Evolutionary conservation across 768 basidiomycete genomes (phyloP), one percentile per base, ranked within the genome.

Genomic region (Suillus ampliporus): DNA sequence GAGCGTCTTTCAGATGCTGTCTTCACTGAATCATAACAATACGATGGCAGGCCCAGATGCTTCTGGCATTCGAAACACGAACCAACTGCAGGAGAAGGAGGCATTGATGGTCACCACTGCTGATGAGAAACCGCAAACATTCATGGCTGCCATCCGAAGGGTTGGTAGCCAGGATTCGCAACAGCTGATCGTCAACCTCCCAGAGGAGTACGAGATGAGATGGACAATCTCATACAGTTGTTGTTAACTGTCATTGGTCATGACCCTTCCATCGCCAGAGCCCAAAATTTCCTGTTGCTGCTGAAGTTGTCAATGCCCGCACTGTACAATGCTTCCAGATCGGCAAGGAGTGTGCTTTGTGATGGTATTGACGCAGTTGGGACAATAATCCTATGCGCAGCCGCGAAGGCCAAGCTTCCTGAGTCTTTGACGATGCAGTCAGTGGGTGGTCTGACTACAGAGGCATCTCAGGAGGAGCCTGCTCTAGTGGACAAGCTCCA

Each of bases 181-280:
- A 19, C 78, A 79, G 50, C 72, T 82, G 47, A 77, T 81, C 3
- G 71, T 84, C 44, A 77, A 82, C 31, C 75, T 87, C 53, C 86
- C 85, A 3, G 85, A 88, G 35, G 72, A 80, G 64, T 87, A 87
- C 64, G 87, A 88, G 70, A 78, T 81, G 21, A 80, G 79, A 62
- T 89, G 68, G 88, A 89, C 63, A 80, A 92, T 68, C 79, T 92
- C 28, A 84, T 91, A 34, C 84, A 86, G 17, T 79, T 94, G 9
- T 86, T 92, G 70, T 80, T 92, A 35, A 93, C 91, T 1, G 88
- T 94, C 62, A 90, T 94, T 59, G 91, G 90, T 7, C 88, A 92
- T 65, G 88, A 92, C 71, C 81, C 88, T 17, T 79, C 83, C 5
- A 87, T 87, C 52, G 73, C 84, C 26, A 86, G 91, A 23, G 88